Percentiles rank a stretch among this genome's conserved stretches.
Evolutionary conservation across 768 basidiomycete species (phyloP).

Genomic region (Auricularia auricula-judae): DNA sequence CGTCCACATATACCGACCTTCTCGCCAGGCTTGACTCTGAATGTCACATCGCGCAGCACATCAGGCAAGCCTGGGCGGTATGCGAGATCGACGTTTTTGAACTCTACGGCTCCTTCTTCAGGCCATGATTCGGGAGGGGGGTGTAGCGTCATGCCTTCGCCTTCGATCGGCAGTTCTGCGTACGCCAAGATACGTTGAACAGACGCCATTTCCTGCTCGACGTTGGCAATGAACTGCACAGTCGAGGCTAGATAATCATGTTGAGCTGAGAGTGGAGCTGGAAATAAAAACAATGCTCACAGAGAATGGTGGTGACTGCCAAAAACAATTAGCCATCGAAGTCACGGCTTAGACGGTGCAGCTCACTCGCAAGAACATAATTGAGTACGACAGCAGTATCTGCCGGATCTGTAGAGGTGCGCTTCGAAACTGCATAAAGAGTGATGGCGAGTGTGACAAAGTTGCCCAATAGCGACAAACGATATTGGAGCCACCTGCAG

Average conservation of each 20-base stretch:
- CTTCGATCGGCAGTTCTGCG: slow-evolving; percentile 49
- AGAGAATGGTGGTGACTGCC: not conserved
- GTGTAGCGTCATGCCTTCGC: slow-evolving; percentile 25
- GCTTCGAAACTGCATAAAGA: slow-evolving; percentile 54
- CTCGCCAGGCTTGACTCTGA: slow-evolving; percentile 47
- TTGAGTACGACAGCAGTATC: slow-evolving; percentile 55
- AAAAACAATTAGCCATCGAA: not conserved
- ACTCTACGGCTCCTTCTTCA: slow-evolving; percentile 38
- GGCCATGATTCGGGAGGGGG: slow-evolving; percentile 44
- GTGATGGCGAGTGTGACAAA: slow-evolving; percentile 56
- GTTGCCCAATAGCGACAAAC: slow-evolving; percentile 58
- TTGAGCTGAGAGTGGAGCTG: not conserved
- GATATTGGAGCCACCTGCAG: slow-evolving; percentile 39
- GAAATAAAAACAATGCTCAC: not conserved
- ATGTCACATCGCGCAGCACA: slow-evolving; percentile 50
- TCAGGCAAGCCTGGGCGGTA: slow-evolving; percentile 57
- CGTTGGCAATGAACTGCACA: slow-evolving; percentile 43
- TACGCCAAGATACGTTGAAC: slow-evolving; percentile 65
- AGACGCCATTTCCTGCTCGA: slow-evolving; percentile 63
- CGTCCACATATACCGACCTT: slow-evolving; percentile 37
- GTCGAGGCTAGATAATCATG: slow-evolving; percentile 32
- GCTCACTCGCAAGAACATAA: slow-evolving; percentile 27
- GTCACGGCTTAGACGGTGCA: not conserved
- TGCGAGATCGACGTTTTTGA: slow-evolving; percentile 41
- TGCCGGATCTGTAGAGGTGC: slow-evolving; percentile 42